Base-by-base conservation (phyloP, 306 rosid genomes). In the Vigna reflexopilosa region DNA sequence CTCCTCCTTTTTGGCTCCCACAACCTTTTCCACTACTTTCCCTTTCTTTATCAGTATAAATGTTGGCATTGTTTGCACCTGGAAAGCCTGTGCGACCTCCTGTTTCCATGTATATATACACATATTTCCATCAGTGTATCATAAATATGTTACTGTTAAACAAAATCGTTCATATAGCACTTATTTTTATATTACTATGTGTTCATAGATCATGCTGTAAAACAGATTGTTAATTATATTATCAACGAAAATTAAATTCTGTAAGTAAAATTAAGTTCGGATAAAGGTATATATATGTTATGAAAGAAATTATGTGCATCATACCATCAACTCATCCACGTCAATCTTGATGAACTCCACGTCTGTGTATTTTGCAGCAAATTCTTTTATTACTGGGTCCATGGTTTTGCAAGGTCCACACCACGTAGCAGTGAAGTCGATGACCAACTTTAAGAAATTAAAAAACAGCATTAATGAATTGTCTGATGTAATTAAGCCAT, bases 341-440 rank as follows among this genome's bases (percentile, higher is more conserved):
- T 92, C 97, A 77, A 92, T 84, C 87, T 86, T 81, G 64, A 94
- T 49, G 83, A 92, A 90, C 76, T 85, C 93, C 26, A 88, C 93
- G 0, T 90, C 84, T 0, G 47, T 61, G 83, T 80, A 91, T 74
- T 79, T 89, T 14, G 79, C 82, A 49, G 91, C 85, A 75, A 84
- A 85, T 42, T 88, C 91, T 74, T 83, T 78, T 64, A 94, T 73
- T 6, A 62, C 61, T 49, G 96, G 94, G 42, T 89, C 91, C 88
- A 94, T 94, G 24, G 45, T 20, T 68, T 86, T 86, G 84, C 98
- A 94, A 40, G 97, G 96, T 81, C 86, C 93, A 56, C 98, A 94
- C 97, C 97, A 94, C 2, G 89, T 65, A 66, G 98, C 97, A 11
- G 97, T 84, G 86, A 94, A 94, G 73, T 91, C 91, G n/a, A 94